A percentile compares a stretch with the other conserved stretches of the same genome.
Conservation (phyloP, 2,329 filamentous ascomycete species). For the Trichophyton schoenleinii region DNA sequence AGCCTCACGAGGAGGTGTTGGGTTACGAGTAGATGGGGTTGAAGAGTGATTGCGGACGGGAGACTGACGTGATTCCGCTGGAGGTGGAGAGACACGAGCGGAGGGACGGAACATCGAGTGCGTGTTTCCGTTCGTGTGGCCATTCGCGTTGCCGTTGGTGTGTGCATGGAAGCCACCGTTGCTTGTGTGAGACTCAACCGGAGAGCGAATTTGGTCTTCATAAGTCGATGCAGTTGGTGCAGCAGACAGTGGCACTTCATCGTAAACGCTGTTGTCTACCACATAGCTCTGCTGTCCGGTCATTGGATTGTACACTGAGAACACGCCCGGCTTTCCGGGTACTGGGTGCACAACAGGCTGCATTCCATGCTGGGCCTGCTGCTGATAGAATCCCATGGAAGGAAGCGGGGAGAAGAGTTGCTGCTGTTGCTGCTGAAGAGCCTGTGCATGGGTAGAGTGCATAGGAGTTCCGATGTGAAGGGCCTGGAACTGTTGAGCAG, state of each 20-base stretch:
- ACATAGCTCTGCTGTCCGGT: constrained; percentile 76
- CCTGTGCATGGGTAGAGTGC: constrained; percentile 9
- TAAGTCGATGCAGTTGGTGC: neutral
- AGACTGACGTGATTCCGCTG: constrained; percentile 48
- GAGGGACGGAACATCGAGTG: constrained; percentile 37
- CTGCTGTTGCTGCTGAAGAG: constrained; percentile 27
- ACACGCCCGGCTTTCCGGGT: constrained; percentile 60
- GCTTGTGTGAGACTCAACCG: constrained; percentile 34
- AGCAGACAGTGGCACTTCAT: constrained; percentile 27
- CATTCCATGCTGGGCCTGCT: constrained; percentile 55
- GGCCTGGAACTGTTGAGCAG: constrained; percentile 69
- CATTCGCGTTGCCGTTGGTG: neutral
- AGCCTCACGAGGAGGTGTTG: constrained; percentile 9
- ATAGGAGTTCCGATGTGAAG: constrained; percentile 50
- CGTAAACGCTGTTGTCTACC: constrained; percentile 52
- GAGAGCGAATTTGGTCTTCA: neutral
- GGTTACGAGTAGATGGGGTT: constrained; percentile 3
- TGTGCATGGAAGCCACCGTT: constrained; percentile 35
- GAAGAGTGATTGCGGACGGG: constrained; percentile 44
- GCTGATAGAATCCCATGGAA: constrained; percentile 45
- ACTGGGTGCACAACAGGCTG: constrained; percentile 53
- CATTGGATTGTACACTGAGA: constrained; percentile 70
- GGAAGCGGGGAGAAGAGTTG: constrained; percentile 39
- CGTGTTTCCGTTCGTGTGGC: neutral
- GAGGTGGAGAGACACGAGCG: constrained; percentile 70